These are phyloP conservation scores for Lactarius hengduanensis DNA, from an alignment of 768 basidiomycete genomes.

Conservation along the genomic window DNA sequence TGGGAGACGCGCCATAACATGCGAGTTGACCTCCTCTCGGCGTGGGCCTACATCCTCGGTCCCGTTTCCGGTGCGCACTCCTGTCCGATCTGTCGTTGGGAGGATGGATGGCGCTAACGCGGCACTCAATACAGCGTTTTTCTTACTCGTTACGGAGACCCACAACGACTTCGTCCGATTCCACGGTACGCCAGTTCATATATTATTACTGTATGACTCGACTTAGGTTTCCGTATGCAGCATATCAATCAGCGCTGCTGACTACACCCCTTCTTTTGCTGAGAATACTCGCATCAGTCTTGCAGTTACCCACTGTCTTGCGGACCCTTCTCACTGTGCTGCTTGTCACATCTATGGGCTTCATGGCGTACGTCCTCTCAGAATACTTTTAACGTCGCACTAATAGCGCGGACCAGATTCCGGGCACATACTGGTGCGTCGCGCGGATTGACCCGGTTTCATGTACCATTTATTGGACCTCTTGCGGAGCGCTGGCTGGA, in stretches of 20 bases:
- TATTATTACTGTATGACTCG: conserved; percentile 10
- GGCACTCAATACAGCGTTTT: conserved; percentile 58
- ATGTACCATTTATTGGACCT: conserved; percentile 60
- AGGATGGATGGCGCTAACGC: conserved; percentile 46
- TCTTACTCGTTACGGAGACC: conserved; percentile 70
- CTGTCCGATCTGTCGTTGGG: conserved; percentile 46
- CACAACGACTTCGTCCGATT: conserved; percentile 76
- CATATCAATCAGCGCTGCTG: conserved; percentile 75
- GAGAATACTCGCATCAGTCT: conserved; percentile 52
- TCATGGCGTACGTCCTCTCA: conserved; percentile 52
- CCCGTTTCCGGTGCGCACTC: conserved; percentile 63
- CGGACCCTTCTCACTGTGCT: conserved; percentile 48
- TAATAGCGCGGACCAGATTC: conserved; percentile 36
- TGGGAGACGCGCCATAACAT: conserved; percentile 72
- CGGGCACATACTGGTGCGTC: conserved; percentile 55
- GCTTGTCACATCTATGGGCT: conserved; percentile 43
- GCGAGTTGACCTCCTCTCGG: conserved; percentile 66
- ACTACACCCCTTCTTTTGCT: conserved; percentile 60
- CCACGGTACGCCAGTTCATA: conserved; percentile 52
- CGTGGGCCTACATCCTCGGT: conserved; percentile 63
- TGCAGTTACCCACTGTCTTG: conserved; percentile 54
- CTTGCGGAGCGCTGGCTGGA: conserved; percentile 68
- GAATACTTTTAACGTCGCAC: not conserved
- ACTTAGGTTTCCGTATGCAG: conserved; percentile 39
- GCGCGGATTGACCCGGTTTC: conserved; percentile 52